phyloP scores from a whole-genome alignment of 495 filamentous ascomycete species.

The Paragyromitra xinjiangensis region DNA sequence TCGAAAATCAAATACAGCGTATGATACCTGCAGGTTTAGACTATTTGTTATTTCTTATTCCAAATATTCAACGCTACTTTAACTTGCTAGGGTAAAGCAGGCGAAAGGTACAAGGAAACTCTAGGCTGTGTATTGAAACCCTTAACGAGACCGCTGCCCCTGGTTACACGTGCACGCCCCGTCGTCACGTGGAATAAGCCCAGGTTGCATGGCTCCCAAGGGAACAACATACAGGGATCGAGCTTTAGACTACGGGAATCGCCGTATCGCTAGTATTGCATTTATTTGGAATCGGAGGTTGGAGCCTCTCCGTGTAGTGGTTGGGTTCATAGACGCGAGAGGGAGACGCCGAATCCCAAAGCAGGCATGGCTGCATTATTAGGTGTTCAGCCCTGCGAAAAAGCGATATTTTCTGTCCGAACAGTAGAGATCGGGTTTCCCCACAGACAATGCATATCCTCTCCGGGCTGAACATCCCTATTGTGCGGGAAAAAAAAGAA shows the following conservation, averaged over 20 bases:
- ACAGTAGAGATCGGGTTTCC: not conserved
- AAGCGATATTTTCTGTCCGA: not conserved
- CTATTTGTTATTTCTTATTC: not conserved
- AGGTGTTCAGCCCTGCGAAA: not conserved
- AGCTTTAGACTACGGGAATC: not conserved
- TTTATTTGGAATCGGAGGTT: not conserved
- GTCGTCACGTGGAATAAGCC: not conserved
- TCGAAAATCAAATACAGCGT: not conserved
- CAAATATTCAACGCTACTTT: conserved; percentile 3
- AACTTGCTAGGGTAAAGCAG: not conserved
- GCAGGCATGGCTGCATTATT: conserved; percentile 1
- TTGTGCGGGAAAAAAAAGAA: not conserved
- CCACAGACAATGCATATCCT: not conserved
- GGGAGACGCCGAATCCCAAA: not conserved
- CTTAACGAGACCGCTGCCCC: conserved; percentile 3
- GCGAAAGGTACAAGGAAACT: not conserved
- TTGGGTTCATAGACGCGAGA: not conserved
- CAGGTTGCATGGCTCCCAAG: not conserved
- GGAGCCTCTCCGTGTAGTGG: not conserved
- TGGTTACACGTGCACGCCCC: not conserved
- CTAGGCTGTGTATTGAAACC: not conserved
- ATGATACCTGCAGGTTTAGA: not conserved
- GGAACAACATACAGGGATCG: not conserved
- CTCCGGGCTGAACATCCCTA: not conserved
- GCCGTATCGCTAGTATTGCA: not conserved